Base-by-base conservation (phyloP, 768 basidiomycete genomes). In the Mycena metata region DNA sequence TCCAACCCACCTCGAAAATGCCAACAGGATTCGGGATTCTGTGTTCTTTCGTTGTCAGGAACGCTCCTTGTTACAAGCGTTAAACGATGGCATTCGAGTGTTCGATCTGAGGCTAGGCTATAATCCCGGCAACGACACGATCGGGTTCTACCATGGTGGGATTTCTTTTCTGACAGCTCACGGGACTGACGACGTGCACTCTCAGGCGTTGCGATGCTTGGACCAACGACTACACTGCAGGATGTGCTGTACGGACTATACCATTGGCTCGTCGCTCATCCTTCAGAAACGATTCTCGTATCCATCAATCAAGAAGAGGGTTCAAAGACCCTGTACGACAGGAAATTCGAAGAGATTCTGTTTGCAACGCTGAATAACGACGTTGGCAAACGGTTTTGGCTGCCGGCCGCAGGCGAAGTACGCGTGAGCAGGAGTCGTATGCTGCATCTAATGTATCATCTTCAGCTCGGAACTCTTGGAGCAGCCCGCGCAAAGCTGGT, bases 211-310 rank as follows among this genome's bases (percentile, higher is more conserved):
- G 84, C 84, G 7, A 77, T 86, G 7, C 76, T 86, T n/a, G 81
- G 80, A 33, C 81, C 82, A 12, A 83, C 83, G 3, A 86, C 86
- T 1, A 79, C 78, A 0, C 66, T 87, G 23, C 81, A 84, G 61
- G 85, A 88, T 58, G 83, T 87, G 1, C 78, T 86, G 30, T 86
- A 84, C 57, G 86, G 83, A 5, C 73, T 86, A 8, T 87, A 88
- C 73, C 75, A 75, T 42, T 88, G 86, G 85, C 80, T 88, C 13
- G 79, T 84, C 64, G 75, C 79, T 15, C 85, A 88, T 66, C 83
- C 84, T 0, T 84, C 84, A 0, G 87, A 88, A 72, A 83, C 85
- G 0, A 76, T 88, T 3, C 78, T 87, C 24, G 78, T 86, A 19
- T 87, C 85, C 0, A 72, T 88, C 60, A 87, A 87, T 63, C 78